These are phyloP conservation scores for Sophora flavescens DNA, from an alignment of 306 rosid species.

Conservation along the genomic window DNA sequence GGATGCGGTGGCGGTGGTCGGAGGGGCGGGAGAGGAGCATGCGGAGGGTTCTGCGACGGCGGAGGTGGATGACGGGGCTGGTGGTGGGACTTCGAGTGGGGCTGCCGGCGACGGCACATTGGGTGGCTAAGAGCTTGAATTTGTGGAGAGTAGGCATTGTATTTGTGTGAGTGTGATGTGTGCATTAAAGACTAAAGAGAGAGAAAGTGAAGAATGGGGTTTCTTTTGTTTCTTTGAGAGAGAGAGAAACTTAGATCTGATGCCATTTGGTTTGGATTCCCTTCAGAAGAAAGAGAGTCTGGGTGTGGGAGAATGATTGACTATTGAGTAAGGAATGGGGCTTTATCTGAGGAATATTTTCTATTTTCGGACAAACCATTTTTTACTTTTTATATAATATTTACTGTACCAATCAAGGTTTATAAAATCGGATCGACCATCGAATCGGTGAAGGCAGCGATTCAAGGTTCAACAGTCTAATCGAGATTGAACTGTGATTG, in stretches of 20 bases:
- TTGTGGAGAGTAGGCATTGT: slow-evolving; percentile 75
- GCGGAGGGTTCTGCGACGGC: slow-evolving; percentile 85
- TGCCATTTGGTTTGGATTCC: slow-evolving; percentile 38
- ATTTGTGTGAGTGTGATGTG: not conserved
- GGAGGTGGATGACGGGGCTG: slow-evolving; percentile 88
- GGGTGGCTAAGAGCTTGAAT: slow-evolving; percentile 90
- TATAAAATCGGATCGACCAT: too few species aligned
- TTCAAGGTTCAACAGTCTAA: too few species aligned
- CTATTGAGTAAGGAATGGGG: not conserved
- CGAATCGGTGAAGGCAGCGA: too few species aligned
- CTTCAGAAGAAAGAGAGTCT: not conserved
- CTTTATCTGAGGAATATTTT: slow-evolving; percentile 23
- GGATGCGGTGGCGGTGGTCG: slow-evolving; percentile 61
- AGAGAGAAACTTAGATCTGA: slow-evolving; percentile 68
- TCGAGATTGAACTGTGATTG: too few species aligned
- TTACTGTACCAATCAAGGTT: too few species aligned
- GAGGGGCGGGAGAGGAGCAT: slow-evolving; percentile 76
- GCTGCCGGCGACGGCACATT: slow-evolving; percentile 82
- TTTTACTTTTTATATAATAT: too few species aligned
- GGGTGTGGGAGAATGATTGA: slow-evolving; percentile 26
- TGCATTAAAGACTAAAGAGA: slow-evolving; percentile 38
- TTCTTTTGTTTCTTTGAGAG: slow-evolving; percentile 10
- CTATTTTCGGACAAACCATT: not conserved
- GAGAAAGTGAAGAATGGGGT: slow-evolving; percentile 45
- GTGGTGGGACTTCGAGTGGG: slow-evolving; percentile 75